These are phyloP conservation scores for Cerrena zonata DNA, from an alignment of 1,284 basidiomycete species.

Conservation along the genomic window DNA sequence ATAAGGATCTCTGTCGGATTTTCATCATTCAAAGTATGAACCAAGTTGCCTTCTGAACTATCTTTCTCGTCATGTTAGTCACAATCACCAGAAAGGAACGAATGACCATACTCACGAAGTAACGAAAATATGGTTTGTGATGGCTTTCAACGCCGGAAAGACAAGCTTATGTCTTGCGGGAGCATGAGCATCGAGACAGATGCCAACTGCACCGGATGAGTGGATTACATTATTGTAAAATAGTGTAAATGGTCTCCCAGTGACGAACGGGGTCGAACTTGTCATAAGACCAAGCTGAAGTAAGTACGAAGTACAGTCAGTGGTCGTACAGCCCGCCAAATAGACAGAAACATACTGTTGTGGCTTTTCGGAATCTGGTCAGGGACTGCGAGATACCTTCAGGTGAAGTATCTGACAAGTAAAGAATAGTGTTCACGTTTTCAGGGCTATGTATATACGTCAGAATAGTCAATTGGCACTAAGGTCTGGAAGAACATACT, in stretches of 20 bases:
- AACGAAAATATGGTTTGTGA: conserved; percentile 52
- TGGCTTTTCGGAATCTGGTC: conserved; percentile 39
- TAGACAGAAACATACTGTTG: conserved; percentile 38
- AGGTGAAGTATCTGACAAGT: conserved; percentile 57
- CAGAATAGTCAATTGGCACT: too few species aligned
- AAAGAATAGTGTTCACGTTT: conserved; percentile 46
- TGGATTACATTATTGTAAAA: conserved; percentile 56
- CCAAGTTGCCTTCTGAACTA: conserved; percentile 76
- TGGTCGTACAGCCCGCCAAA: conserved; percentile 1
- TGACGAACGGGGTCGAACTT: conserved; percentile 81
- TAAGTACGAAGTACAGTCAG: too few species aligned
- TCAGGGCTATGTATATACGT: conserved; percentile 9
- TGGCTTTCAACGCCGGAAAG: conserved; percentile 48
- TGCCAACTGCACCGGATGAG: conserved; percentile 68
- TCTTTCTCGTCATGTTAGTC: background rate
- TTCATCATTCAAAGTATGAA: conserved; percentile 53
- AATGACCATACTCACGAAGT: conserved; percentile 47
- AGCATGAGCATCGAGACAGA: conserved; percentile 29
- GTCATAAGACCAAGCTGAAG: conserved; percentile 65
- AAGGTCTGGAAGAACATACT: too few species aligned
- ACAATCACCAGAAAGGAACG: background rate
- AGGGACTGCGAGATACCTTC: conserved; percentile 57
- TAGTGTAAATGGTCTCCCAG: conserved; percentile 74
- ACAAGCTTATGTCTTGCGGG: conserved; percentile 29
- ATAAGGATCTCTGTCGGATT: conserved; percentile 75